These are phyloP conservation scores for Parachlorella kessleri DNA, from an alignment of 139 green algal species.

Conservation along the genomic window DNA sequence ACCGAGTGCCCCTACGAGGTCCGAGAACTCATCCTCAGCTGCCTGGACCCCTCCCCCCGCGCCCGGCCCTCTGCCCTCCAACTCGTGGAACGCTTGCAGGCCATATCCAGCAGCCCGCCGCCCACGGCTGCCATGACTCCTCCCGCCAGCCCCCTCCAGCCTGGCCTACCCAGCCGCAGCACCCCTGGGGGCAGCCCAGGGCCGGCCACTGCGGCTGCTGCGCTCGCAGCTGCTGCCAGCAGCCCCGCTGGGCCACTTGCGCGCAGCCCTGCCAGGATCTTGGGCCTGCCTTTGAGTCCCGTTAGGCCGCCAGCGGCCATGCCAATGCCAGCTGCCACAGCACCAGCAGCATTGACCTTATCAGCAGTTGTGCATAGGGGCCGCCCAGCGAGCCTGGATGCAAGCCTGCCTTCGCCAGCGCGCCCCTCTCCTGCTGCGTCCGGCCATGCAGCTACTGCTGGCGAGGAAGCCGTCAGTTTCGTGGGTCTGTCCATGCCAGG, in stretches of 20 bases:
- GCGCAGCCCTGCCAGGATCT: background rate
- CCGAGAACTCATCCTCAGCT: conserved; percentile 20
- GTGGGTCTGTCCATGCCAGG: too few species aligned
- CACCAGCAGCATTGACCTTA: too few species aligned
- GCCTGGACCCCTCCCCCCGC: conserved; percentile 22
- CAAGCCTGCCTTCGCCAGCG: too few species aligned
- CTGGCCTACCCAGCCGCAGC: background rate
- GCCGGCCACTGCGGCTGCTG: background rate
- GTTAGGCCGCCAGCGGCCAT: too few species aligned
- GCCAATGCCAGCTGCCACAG: too few species aligned
- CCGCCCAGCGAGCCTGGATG: too few species aligned
- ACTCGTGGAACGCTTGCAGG: conserved; percentile 22
- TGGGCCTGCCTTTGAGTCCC: too few species aligned
- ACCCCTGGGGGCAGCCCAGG: background rate
- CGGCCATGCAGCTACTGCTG: too few species aligned
- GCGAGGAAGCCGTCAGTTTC: too few species aligned
- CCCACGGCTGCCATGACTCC: background rate
- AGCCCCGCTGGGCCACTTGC: too few species aligned
- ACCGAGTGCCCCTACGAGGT: conserved; percentile 37
- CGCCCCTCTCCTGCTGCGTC: too few species aligned
- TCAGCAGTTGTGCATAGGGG: too few species aligned
- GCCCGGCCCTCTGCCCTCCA: conserved; percentile 30
- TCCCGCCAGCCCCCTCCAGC: background rate
- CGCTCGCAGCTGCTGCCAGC: background rate
- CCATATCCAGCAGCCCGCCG: background rate